Conservation (phyloP, 192 early-diverging fungal genomes). For the Coemansia sp. region DNA sequence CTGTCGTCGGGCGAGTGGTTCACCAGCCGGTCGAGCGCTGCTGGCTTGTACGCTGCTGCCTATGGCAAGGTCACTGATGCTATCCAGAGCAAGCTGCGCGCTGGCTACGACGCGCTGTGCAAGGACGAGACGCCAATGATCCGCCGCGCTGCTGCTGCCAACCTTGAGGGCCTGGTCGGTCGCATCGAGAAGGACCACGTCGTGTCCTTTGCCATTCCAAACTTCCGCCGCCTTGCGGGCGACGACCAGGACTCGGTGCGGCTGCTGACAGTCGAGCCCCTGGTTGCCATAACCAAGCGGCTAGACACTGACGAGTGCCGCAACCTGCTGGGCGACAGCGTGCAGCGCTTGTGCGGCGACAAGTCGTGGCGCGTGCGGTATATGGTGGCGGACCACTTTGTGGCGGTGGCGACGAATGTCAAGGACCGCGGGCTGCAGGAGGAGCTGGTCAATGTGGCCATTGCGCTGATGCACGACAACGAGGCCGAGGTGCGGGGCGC, state of each 20-base stretch:
- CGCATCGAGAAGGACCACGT: conserved; percentile 61
- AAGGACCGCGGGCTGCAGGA: conserved; percentile 60
- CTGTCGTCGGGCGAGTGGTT: conserved; percentile 97
- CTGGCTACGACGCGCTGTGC: conserved; percentile 76
- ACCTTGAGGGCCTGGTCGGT: conserved; percentile 38
- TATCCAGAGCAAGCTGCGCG: conserved; percentile 84
- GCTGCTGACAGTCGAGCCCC: conserved; percentile 86
- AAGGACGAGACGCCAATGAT: conserved; percentile 99
- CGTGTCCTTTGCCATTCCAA: conserved; percentile 78
- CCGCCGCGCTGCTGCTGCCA: conserved; percentile 86
- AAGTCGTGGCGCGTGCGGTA: conserved; percentile 98
- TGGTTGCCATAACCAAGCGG: conserved; percentile 84
- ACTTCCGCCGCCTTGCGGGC: conserved; percentile 83
- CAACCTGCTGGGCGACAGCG: conserved; percentile 68
- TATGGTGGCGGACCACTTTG: conserved; percentile 99
- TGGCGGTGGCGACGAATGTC: conserved; percentile 65
- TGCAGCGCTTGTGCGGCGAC: conserved; percentile 81
- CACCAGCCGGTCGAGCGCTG: conserved; percentile 90
- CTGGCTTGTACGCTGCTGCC: conserved; percentile 86
- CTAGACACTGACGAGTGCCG: conserved; percentile 78
- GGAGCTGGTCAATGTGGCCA: conserved; percentile 83
- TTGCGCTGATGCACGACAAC: conserved; percentile 87
- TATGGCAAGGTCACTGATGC: conserved; percentile 71
- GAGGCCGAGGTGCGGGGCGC: conserved; percentile 98
- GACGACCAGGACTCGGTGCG: conserved; percentile 97